Conservation (phyloP, 169 alveolate genomes). For the Babesia caballi region DNA sequence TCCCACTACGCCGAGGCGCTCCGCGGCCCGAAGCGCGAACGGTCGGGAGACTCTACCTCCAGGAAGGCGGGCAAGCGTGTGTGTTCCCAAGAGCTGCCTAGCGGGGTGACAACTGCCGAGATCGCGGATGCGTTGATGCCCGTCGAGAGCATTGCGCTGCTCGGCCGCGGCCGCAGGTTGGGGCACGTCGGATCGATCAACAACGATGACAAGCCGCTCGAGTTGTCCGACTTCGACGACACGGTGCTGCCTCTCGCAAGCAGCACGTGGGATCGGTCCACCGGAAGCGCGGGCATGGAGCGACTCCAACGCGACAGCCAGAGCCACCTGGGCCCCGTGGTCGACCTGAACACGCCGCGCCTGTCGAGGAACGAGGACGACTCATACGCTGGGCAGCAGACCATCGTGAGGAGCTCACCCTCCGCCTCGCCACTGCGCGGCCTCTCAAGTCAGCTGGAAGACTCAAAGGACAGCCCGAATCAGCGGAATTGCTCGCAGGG, state of each 20-base stretch:
- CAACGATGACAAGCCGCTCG: background rate
- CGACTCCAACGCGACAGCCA: no score
- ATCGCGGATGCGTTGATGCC: background rate
- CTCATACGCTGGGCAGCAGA: no score
- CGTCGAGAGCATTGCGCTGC: background rate
- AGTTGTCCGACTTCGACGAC: constrained; percentile 21
- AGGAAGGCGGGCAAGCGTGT: background rate
- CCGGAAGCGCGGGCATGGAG: no score
- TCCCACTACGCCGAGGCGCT: background rate
- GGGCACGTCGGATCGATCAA: background rate
- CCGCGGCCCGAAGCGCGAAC: background rate
- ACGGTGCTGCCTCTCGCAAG: background rate
- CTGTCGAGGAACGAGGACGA: no score
- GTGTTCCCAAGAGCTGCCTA: background rate
- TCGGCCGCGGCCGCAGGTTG: background rate
- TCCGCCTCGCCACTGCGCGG: background rate
- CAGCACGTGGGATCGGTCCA: no score
- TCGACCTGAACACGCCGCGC: no score
- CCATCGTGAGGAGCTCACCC: no score
- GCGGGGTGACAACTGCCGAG: no score
- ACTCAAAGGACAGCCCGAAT: background rate
- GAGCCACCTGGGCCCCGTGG: no score
- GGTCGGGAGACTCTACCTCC: background rate
- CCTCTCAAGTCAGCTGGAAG: background rate
- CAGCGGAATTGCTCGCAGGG: constrained; percentile 7